Evolutionary conservation across 148 eudicot genomes (phyloP).

Genomic region (Nepenthes mirabilis): DNA sequence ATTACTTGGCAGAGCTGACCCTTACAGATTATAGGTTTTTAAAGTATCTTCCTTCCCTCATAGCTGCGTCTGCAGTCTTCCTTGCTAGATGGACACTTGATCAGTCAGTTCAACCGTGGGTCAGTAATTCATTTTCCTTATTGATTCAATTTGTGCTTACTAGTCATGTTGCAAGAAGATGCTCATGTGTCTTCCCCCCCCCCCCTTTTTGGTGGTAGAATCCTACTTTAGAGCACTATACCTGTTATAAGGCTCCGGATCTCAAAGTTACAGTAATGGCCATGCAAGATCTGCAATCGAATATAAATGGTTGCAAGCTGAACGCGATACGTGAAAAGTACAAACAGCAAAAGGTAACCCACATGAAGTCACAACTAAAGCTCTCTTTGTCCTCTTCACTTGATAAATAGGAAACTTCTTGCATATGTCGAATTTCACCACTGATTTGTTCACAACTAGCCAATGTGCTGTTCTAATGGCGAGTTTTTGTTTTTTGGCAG

Average conservation of each 20-base stretch:
- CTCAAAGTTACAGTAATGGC: conserved; percentile 44
- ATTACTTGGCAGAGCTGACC: conserved; percentile 79
- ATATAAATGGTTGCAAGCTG: conserved; percentile 29
- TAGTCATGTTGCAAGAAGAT: not conserved
- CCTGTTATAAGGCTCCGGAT: conserved; percentile 38
- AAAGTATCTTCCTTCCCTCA: conserved; percentile 59
- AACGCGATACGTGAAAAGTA: conserved; percentile 75
- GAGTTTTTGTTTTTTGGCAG: conserved; percentile 29
- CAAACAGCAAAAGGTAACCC: conserved; percentile 54
- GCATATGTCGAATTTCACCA: too few species aligned
- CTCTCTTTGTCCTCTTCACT: not conserved
- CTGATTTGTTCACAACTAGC: not conserved
- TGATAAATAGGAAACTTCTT: too few species aligned
- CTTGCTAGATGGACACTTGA: conserved; percentile 86
- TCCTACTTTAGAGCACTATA: conserved; percentile 73
- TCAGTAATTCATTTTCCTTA: conserved; percentile 14
- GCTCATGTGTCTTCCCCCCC: not conserved
- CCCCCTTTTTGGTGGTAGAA: conserved; percentile 27
- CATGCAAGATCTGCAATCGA: conserved; percentile 55
- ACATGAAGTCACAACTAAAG: not conserved
- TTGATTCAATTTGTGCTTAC: not conserved
- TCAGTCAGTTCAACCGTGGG: conserved; percentile 78
- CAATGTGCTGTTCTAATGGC: conserved; percentile 5
- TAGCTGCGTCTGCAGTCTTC: conserved; percentile 87
- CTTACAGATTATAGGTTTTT: conserved; percentile 70